These are phyloP conservation scores for Eucalyptus rudis DNA, from an alignment of 345 rosid species.

Conservation along the genomic window DNA sequence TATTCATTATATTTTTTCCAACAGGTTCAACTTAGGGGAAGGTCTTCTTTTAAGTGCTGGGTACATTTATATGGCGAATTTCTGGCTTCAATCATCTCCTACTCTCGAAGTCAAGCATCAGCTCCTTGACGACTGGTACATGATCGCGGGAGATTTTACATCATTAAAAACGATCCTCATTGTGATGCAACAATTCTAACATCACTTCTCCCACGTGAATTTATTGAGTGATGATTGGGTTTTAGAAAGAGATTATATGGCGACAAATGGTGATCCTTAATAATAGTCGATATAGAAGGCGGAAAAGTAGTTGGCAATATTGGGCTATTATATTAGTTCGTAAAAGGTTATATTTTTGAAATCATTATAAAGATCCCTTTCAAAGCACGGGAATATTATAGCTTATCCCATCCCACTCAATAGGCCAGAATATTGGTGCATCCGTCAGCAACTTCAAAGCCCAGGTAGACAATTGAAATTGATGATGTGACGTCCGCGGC, in stretches of 20 bases:
- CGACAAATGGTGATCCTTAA: background rate
- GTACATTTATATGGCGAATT: background rate
- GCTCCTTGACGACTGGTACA: background rate
- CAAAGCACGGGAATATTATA: background rate
- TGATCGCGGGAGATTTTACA: background rate
- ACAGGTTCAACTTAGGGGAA: background rate
- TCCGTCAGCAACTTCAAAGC: background rate
- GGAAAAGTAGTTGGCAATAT: background rate
- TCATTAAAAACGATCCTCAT: background rate
- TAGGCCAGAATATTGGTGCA: background rate
- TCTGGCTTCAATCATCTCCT: background rate
- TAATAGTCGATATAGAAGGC: background rate
- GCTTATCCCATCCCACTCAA: background rate
- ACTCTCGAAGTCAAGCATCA: background rate
- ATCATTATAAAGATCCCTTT: background rate
- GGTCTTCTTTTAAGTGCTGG: background rate
- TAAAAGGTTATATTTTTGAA: background rate
- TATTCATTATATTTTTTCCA: too few species aligned
- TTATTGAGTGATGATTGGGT: background rate
- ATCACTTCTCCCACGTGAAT: background rate
- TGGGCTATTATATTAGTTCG: background rate
- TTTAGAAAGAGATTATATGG: background rate
- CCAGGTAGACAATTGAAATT: background rate
- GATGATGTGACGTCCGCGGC: background rate
- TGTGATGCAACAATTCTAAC: background rate